These are phyloP conservation scores for Fusarium sarcochroum DNA, from an alignment of 2,329 filamentous ascomycete species.

Conservation along the genomic window DNA sequence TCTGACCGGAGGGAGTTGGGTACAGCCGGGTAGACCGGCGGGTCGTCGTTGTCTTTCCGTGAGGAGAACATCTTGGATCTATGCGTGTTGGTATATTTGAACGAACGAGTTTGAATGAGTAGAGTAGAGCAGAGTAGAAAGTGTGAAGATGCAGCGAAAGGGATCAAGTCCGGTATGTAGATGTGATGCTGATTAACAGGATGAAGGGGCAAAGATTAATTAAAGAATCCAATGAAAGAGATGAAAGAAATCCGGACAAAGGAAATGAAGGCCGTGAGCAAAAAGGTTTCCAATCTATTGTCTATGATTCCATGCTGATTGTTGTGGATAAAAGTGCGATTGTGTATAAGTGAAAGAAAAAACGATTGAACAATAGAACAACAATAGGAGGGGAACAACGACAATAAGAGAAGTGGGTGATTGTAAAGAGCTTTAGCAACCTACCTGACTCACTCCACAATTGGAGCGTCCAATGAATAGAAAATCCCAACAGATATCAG, in stretches of 20 bases:
- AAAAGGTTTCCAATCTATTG: slow-evolving; percentile 37
- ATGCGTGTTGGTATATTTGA: slow-evolving; percentile 47
- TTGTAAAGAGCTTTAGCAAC: slow-evolving; percentile 31
- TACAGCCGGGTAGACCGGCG: slow-evolving; percentile 54
- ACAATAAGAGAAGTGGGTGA: slow-evolving; percentile 48
- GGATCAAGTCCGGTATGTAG: slow-evolving; percentile 7
- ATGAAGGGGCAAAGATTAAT: slow-evolving; percentile 32
- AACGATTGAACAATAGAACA: slow-evolving; percentile 35
- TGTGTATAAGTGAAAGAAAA: slow-evolving; percentile 31
- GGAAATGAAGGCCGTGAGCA: slow-evolving; percentile 35
- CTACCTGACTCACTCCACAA: slow-evolving; percentile 46
- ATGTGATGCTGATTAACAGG: slow-evolving; percentile 27
- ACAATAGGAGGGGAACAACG: slow-evolving; percentile 35
- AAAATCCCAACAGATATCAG: slow-evolving; percentile 24
- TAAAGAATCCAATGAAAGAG: slow-evolving; percentile 23
- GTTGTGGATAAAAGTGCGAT: slow-evolving; percentile 28
- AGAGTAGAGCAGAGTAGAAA: slow-evolving; percentile 11
- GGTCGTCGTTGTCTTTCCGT: slow-evolving; percentile 50
- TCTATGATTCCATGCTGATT: slow-evolving; percentile 48
- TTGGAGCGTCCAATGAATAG: slow-evolving; percentile 41
- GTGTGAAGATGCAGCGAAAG: slow-evolving; percentile 18
- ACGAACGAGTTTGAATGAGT: slow-evolving; percentile 21
- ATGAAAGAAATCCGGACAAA: slow-evolving; percentile 41
- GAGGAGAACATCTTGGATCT: slow-evolving; percentile 57
- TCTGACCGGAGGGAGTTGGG: slow-evolving; percentile 56